These are phyloP conservation scores for Medicago truncatula DNA, from an alignment of 306 rosid species.

Conservation along the genomic window MtrunA17r5.0-ANR NC_053044.1:23427501-23428000, in stretches of 20 bases:
- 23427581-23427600: background rate
- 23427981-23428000: too few relatives aligned
- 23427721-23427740: constrained; percentile 2
- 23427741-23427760: background rate
- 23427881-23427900: background rate
- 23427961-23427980: too few relatives aligned
- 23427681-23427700: background rate
- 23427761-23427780: background rate
- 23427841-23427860: background rate
- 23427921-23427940: constrained; percentile 7
- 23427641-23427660: background rate
- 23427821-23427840: background rate
- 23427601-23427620: constrained; percentile 1
- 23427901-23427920: constrained; percentile 21
- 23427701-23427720: background rate
- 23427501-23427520: too few relatives aligned
- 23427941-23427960: too few relatives aligned
- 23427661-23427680: constrained; percentile 15
- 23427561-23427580: background rate
- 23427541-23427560: background rate
- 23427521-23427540: too few relatives aligned
- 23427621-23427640: background rate
- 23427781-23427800: background rate
- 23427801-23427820: background rate
- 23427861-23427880: background rate